These are phyloP conservation scores for Choanephora cucurbitarum DNA, from an alignment of 371 early-diverging fungal genomes.

Conservation along the genomic window DNA sequence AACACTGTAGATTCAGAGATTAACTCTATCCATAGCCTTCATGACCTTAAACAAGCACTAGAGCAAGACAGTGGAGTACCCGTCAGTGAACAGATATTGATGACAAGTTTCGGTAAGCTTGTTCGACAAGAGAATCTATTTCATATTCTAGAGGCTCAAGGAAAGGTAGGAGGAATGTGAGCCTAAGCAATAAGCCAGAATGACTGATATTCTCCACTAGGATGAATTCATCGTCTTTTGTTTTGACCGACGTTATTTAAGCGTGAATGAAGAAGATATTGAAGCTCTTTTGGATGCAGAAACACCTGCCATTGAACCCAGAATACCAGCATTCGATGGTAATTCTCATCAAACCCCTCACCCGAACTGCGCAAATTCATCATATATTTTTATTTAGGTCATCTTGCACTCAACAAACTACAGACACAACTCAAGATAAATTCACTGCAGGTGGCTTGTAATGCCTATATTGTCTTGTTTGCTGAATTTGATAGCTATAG, in stretches of 20 bases:
- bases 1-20: too few species aligned
- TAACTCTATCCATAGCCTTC: conserved; percentile 25
- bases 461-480: conserved; percentile 28
- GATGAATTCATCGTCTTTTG: conserved; percentile 50
- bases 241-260: conserved; percentile 46
- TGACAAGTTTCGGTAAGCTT: conserved; percentile 62
- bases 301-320: conserved; percentile 40
- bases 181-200: neutral
- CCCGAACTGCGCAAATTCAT: neutral
- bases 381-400: conserved; percentile 9
- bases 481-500: conserved; percentile 34
- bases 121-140: conserved; percentile 54
- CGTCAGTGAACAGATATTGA: conserved; percentile 55
- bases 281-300: conserved; percentile 36
- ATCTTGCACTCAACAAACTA: neutral
- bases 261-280: conserved; percentile 33
- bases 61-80: conserved; percentile 54
- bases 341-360: too few species aligned
- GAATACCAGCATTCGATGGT: conserved; percentile 33
- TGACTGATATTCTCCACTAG: conserved; percentile 17
- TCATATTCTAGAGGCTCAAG: conserved; percentile 51
- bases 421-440: conserved; percentile 11
- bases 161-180: conserved; percentile 48
- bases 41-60: conserved; percentile 49
- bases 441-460: conserved; percentile 18